A percentile compares a stretch with the other conserved stretches of the same genome.
Conservation (phyloP, 1,139 yeast genomes). For the Candida dubliniensis region DNA sequence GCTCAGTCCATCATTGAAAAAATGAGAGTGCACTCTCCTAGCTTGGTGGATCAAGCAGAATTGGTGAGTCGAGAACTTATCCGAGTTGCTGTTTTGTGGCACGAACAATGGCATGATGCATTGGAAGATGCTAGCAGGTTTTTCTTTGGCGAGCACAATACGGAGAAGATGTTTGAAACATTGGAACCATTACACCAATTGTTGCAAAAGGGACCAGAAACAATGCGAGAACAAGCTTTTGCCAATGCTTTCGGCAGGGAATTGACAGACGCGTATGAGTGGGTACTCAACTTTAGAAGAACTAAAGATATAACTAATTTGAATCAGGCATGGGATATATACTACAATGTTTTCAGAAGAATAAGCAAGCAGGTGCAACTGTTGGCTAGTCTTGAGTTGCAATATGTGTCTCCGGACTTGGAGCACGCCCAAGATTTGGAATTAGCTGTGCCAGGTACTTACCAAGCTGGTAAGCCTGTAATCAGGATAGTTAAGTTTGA, state of each 20-base stretch:
- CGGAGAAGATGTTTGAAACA: slow-evolving; percentile 91
- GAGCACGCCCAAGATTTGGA: slow-evolving; percentile 78
- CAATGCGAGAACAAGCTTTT: slow-evolving; percentile 90
- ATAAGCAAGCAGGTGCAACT: slow-evolving; percentile 89
- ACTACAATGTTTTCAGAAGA: slow-evolving; percentile 88
- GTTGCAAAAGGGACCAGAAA: slow-evolving; percentile 86
- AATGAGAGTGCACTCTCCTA: slow-evolving; percentile 85
- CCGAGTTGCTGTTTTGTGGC: slow-evolving; percentile 95
- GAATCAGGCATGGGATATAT: slow-evolving; percentile 97
- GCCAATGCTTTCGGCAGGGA: slow-evolving; percentile 94
- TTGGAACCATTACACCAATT: slow-evolving; percentile 85
- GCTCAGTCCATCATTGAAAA: slow-evolving; percentile 90
- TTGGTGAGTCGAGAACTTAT: slow-evolving; percentile 91
- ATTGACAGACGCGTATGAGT: slow-evolving; percentile 86
- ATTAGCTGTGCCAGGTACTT: slow-evolving; percentile 93
- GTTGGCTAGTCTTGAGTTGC: slow-evolving; percentile 80
- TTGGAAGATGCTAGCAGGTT: slow-evolving; percentile 93
- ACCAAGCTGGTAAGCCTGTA: slow-evolving; percentile 79
- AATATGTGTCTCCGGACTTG: slow-evolving; percentile 89
- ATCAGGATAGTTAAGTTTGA: slow-evolving; percentile 74
- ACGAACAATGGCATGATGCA: slow-evolving; percentile 98
- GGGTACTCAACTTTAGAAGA: slow-evolving; percentile 83
- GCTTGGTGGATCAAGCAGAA: slow-evolving; percentile 87
- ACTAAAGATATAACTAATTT: slow-evolving; percentile 85
- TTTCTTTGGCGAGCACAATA: slow-evolving; percentile 92